Percentiles rank a stretch among this genome's conserved stretches.
These are phyloP conservation scores for Stachybotrys echinatus DNA, from an alignment of 2,329 filamentous ascomycete species.

Conservation along the genomic window DNA sequence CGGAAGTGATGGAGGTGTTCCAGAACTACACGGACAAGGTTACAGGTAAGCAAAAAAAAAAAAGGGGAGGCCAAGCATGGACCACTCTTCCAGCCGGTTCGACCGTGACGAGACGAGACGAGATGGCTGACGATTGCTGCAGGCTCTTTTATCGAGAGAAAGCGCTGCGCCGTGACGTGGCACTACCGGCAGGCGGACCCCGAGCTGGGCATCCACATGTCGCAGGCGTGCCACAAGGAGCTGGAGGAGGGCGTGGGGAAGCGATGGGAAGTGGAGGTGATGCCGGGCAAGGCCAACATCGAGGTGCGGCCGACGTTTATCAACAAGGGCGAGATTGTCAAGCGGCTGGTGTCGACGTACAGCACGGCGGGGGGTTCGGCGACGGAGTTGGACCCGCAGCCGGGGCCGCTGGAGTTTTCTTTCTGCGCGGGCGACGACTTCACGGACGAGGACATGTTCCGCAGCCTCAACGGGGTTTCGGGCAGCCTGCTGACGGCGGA, in stretches of 20 bases:
- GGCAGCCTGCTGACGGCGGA: constrained; percentile 48
- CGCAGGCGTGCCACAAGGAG: constrained; percentile 74
- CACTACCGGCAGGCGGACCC: constrained; percentile 91
- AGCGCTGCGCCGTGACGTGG: constrained; percentile 93
- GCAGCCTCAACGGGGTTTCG: constrained; percentile 61
- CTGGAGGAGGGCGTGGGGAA: constrained; percentile 71
- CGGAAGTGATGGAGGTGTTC: constrained; percentile 78
- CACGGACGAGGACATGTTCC: constrained; percentile 97
- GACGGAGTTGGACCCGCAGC: constrained; percentile 33
- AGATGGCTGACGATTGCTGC: neutral
- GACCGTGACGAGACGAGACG: too few relatives aligned
- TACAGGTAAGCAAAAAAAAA: constrained; percentile 69
- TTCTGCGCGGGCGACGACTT: constrained; percentile 93
- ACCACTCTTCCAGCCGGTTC: too few relatives aligned
- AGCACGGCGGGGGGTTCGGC: constrained; percentile 42
- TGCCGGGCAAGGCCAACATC: constrained; percentile 93
- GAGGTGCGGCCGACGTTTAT: constrained; percentile 96
- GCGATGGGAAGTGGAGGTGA: constrained; percentile 89
- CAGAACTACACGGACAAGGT: constrained; percentile 84
- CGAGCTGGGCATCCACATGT: constrained; percentile 75
- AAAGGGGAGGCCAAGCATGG: too few relatives aligned
- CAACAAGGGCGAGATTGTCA: constrained; percentile 95
- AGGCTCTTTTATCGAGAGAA: constrained; percentile 91
- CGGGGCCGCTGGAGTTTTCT: constrained; percentile 70
- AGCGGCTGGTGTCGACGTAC: constrained; percentile 73